Base-by-base conservation (phyloP, 306 rosid genomes). In the Hylodesmum podocarpum region DNA sequence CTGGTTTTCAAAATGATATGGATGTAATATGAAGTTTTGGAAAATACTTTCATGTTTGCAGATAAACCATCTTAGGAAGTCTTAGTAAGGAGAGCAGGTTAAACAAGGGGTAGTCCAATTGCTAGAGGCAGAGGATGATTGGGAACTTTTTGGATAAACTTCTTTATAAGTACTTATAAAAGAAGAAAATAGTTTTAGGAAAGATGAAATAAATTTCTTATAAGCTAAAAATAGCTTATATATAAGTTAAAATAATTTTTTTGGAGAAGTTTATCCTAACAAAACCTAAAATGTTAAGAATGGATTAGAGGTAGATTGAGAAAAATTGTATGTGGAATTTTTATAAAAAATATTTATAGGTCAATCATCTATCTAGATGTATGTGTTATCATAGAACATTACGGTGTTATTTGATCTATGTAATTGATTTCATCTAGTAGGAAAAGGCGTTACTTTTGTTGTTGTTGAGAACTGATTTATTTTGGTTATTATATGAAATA, bases 1-100 rank as follows among this genome's bases (percentile, higher is more conserved):
- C 69, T 40, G 37, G 55, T 77, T 54, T 77, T 66, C 18, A 29
- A 53, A 76, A 22, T 28, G 58, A 65, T 11, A 36, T 10, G 31
- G 31, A 33, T 66, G 34, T 65, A 34, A 1, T 61, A 3, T n/a
- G 36, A n/a, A 21, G 2, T 7, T 70, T 37, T 58, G 33, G 59
- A 10, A 10, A 53, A 53, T 53, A 22, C 24, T 47, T 47, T 47
- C 6, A 7, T 47, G 10, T 16, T 1, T 47, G 11, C 8, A 4
- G 54, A 0, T 47, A 22, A 6, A 47, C 24, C n/a, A 47, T 47
- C 57, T 51, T 6, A 5, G 14, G 51, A 44, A 44, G 8, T 19
- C 8, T 44, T 44, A 14, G 18, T 44, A 44, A 14, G 51, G 19
- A 44, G 18, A 4, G 19, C 15, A 5, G 19, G 19, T 44, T 44